Conservation (phyloP, 1,139 yeast species). For the Blastobotrys arbuscula region DNA sequence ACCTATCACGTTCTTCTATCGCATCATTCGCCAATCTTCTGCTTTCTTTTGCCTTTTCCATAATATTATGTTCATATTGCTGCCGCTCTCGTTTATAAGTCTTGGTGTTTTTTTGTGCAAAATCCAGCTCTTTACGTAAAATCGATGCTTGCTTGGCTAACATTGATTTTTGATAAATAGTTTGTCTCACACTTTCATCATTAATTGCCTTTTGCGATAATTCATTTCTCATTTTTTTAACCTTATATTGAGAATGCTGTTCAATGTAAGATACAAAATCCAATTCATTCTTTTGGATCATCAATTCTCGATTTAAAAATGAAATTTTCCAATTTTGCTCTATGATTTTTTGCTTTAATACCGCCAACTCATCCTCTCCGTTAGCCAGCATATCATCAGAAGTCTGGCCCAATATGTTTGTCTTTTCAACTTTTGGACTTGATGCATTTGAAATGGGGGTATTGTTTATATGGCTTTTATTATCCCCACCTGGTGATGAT, state of each 20-base stretch:
- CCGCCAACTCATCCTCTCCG: background rate
- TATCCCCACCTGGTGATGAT: slow-evolving; percentile 15
- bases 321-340: slow-evolving; percentile 6
- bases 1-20: slow-evolving; percentile 19
- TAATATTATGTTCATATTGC: slow-evolving; percentile 33
- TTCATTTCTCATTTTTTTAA: slow-evolving; percentile 38
- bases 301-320: slow-evolving; percentile 43
- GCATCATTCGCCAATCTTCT: slow-evolving; percentile 30
- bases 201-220: slow-evolving; percentile 33
- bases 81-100: slow-evolving; percentile 32
- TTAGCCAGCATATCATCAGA: background rate
- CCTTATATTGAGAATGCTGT: slow-evolving; percentile 45
- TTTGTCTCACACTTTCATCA: slow-evolving; percentile 28
- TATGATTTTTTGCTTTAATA: slow-evolving; percentile 2
- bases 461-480: slow-evolving; percentile 9
- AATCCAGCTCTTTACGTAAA: slow-evolving; percentile 29
- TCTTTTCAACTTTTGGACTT: slow-evolving; percentile 9
- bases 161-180: slow-evolving; percentile 27
- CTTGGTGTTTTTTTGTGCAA: slow-evolving; percentile 27
- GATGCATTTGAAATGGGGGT: slow-evolving; percentile 11
- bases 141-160: slow-evolving; percentile 28
- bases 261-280: slow-evolving; percentile 56
- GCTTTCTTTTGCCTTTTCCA: slow-evolving; percentile 33
- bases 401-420: slow-evolving; percentile 2
- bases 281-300: slow-evolving; percentile 55